Evolutionary conservation across 768 basidiomycete genomes (phyloP).

Genomic region (Omphalotus guepiniiformis): DNA sequence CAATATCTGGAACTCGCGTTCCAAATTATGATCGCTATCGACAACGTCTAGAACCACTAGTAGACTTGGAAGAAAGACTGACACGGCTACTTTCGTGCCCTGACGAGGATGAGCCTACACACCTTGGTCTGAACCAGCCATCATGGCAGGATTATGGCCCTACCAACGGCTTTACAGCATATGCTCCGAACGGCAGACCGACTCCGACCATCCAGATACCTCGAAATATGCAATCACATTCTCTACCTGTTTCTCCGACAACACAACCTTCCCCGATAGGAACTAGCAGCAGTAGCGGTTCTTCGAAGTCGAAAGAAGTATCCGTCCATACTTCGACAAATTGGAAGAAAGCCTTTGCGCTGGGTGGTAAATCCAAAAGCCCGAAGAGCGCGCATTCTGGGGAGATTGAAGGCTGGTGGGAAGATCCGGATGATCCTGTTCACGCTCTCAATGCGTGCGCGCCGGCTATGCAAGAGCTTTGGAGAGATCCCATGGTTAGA

Average conservation of each 20-base stretch:
- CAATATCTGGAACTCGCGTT: conserved; percentile 45
- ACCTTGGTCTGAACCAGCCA: conserved; percentile 36
- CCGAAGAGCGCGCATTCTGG: conserved; percentile 68
- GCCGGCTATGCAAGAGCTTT: conserved; percentile 66
- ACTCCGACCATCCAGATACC: conserved; percentile 48
- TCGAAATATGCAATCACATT: conserved; percentile 23
- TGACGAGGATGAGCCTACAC: conserved; percentile 69
- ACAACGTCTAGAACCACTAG: conserved; percentile 59
- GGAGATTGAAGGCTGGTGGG: conserved; percentile 80
- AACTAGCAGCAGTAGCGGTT: conserved; percentile 26
- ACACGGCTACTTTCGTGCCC: conserved; percentile 63
- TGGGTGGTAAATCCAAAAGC: conserved; percentile 57
- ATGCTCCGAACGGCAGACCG: conserved; percentile 40
- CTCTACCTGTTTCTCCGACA: conserved; percentile 22
- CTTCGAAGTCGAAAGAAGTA: conserved; percentile 44
- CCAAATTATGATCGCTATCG: conserved; percentile 61
- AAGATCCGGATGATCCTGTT: conserved; percentile 78
- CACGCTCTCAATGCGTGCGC: conserved; percentile 64
- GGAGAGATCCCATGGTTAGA: conserved; percentile 68
- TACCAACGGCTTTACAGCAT: conserved; percentile 15
- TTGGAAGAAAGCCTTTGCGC: conserved; percentile 66
- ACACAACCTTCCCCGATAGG: conserved; percentile 9
- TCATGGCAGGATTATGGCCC: conserved; percentile 34
- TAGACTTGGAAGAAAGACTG: conserved; percentile 65
- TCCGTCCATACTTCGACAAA: conserved; percentile 57